A percentile compares a stretch with the other conserved stretches of the same genome.
phyloP scores from a whole-genome alignment of 306 rosid genomes.

The Medicago arabica region DNA sequence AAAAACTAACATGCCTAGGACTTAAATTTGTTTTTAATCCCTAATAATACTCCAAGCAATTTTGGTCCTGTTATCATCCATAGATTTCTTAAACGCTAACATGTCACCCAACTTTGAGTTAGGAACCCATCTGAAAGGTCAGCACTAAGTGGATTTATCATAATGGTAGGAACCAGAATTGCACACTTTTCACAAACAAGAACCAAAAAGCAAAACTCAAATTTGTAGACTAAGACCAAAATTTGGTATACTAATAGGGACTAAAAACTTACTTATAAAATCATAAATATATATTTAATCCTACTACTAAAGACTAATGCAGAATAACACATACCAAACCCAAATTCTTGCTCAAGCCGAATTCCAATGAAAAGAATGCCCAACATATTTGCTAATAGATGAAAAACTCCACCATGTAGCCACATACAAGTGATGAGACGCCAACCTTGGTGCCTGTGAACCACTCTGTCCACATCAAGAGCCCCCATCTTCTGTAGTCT shows the following conservation, averaged over 20 bases:
- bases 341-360: constrained; percentile 98
- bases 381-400: constrained; percentile 85
- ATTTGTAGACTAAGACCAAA: constrained; percentile 11
- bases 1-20: neutral
- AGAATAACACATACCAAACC: constrained; percentile 71
- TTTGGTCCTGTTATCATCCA: no score
- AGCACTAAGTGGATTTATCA: neutral
- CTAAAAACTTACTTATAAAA: neutral
- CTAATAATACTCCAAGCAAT: neutral
- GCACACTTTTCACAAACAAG: neutral
- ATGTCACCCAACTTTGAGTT: neutral
- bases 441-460: constrained; percentile 81
- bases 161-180: neutral
- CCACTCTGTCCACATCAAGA: constrained; percentile 75
- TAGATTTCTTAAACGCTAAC: neutral
- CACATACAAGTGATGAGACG: constrained; percentile 88
- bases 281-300: neutral
- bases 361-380: constrained; percentile 88
- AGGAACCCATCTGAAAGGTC: neutral
- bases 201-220: neutral
- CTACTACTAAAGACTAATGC: neutral
- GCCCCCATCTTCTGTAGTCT: constrained; percentile 95
- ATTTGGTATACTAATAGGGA: neutral
- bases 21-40: neutral
- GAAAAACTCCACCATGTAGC: constrained; percentile 95